These are phyloP conservation scores for Dactylellina parvicollis DNA, from an alignment of 2,329 filamentous ascomycete genomes.

Conservation along the genomic window DNA sequence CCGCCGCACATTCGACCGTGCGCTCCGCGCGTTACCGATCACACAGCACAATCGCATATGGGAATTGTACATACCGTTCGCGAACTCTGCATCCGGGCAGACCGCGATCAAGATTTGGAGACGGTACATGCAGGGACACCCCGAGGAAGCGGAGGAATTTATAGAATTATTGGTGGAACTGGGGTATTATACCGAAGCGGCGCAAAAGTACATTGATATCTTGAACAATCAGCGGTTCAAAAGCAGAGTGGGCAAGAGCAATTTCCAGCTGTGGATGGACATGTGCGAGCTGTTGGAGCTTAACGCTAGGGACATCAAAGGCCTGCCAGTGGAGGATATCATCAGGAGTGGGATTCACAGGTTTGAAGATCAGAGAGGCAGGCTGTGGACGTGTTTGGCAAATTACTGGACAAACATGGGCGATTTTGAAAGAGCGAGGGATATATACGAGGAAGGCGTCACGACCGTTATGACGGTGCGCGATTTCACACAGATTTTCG, in stretches of 20 bases:
- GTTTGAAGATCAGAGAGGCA: conserved; percentile 92
- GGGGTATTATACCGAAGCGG: conserved; percentile 87
- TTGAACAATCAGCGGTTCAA: conserved; percentile 89
- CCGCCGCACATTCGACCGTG: conserved; percentile 88
- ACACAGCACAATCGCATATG: conserved; percentile 97
- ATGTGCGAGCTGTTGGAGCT: conserved; percentile 95
- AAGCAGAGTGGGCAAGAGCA: conserved; percentile 92
- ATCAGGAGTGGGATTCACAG: conserved; percentile 89
- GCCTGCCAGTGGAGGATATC: conserved; percentile 90
- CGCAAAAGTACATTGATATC: conserved; percentile 88
- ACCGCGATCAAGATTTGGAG: conserved; percentile 94
- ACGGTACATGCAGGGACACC: conserved; percentile 95
- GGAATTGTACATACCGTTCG: conserved; percentile 89
- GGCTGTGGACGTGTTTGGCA: conserved; percentile 91
- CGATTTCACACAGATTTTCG: conserved; percentile 95
- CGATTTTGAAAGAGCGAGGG: conserved; percentile 82
- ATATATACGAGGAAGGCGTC: conserved; percentile 94
- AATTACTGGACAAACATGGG: conserved; percentile 96
- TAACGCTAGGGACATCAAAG: conserved; percentile 86
- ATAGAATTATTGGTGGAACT: conserved; percentile 86
- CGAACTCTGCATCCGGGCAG: conserved; percentile 85
- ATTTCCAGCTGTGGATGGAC: conserved; percentile 96
- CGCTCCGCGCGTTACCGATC: conserved; percentile 87
- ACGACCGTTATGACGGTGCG: conserved; percentile 98
- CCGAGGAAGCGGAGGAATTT: conserved; percentile 93